Percentiles rank a stretch among this genome's conserved stretches.
phyloP scores from a whole-genome alignment of 2,329 filamentous ascomycete species.

The Phaeosphaeria sp. region DNA sequence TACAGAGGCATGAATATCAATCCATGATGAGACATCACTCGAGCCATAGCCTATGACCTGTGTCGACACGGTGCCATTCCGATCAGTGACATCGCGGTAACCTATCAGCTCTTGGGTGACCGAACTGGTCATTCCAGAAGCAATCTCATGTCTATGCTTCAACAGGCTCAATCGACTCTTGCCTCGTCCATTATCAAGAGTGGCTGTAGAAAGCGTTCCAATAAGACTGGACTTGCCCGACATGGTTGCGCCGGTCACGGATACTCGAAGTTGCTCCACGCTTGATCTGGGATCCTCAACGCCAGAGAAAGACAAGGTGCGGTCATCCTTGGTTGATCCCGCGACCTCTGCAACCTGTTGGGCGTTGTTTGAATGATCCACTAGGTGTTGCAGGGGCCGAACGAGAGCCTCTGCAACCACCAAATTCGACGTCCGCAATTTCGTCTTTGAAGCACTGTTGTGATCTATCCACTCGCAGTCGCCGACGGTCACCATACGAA shows the following conservation, averaged over 20 bases:
- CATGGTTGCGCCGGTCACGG: slow-evolving; percentile 85
- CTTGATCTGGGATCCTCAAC: slow-evolving; percentile 11
- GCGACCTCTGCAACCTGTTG: slow-evolving; percentile 10
- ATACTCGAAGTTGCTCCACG: slow-evolving; percentile 77
- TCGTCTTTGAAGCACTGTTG: slow-evolving; percentile 36
- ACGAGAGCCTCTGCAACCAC: slow-evolving; percentile 92
- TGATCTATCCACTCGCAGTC: slow-evolving; percentile 76
- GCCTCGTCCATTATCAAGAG: slow-evolving; percentile 88
- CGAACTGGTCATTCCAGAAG: slow-evolving; percentile 90
- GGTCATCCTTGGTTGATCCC: not conserved
- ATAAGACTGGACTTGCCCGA: slow-evolving; percentile 92
- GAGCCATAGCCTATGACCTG: slow-evolving; percentile 82
- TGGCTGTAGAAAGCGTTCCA: slow-evolving; percentile 86
- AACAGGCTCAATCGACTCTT: slow-evolving; percentile 87
- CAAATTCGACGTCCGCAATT: slow-evolving; percentile 58
- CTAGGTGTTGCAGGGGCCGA: slow-evolving; percentile 62
- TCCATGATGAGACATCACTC: slow-evolving; percentile 89
- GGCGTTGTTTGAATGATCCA: slow-evolving; percentile 21
- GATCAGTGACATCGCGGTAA: slow-evolving; percentile 60
- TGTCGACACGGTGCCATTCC: slow-evolving; percentile 18
- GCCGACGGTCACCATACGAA: slow-evolving; percentile 84
- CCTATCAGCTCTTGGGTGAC: slow-evolving; percentile 93
- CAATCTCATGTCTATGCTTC: slow-evolving; percentile 92
- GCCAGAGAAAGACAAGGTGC: not conserved
- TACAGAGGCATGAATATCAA: slow-evolving; percentile 85